Conservation (phyloP, 306 rosid genomes). For the Pueraria montana region DNA sequence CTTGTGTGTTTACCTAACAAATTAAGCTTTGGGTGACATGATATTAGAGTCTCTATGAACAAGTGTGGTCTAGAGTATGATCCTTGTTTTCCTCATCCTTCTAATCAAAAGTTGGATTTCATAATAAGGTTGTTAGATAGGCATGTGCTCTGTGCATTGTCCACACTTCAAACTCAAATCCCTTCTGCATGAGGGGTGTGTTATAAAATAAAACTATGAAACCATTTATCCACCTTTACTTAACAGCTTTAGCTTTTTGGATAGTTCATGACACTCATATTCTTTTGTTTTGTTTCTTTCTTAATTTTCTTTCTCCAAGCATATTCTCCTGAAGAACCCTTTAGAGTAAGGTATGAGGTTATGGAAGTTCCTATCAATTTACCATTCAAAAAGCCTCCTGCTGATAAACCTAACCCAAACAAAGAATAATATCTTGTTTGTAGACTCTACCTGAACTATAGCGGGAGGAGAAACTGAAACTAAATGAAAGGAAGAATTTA, state of each 20-base stretch:
- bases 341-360: conserved; percentile 89
- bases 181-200: background rate
- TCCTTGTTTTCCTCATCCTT: background rate
- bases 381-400: conserved; percentile 94
- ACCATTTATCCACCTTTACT: conserved; percentile 1
- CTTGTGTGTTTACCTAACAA: background rate
- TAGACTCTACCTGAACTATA: no score
- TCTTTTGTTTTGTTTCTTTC: conserved; percentile 13
- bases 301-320: conserved; percentile 44
- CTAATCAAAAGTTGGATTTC: background rate
- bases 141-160: background rate
- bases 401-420: conserved; percentile 98
- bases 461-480: no score
- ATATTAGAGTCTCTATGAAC: background rate
- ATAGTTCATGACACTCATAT: background rate
- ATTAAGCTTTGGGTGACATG: background rate
- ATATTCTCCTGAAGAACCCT: conserved; percentile 79
- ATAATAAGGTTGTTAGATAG: background rate
- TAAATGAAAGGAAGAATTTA: no score
- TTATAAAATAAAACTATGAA: conserved; percentile 1
- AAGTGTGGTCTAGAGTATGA: background rate
- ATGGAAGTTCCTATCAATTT: conserved; percentile 80
- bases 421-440: no score
- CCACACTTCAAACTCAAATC: background rate
- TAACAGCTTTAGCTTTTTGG: background rate